Evolutionary conservation across 2,329 filamentous ascomycete genomes (phyloP).

Genomic region (Sclerotiophoma versabilis): DNA sequence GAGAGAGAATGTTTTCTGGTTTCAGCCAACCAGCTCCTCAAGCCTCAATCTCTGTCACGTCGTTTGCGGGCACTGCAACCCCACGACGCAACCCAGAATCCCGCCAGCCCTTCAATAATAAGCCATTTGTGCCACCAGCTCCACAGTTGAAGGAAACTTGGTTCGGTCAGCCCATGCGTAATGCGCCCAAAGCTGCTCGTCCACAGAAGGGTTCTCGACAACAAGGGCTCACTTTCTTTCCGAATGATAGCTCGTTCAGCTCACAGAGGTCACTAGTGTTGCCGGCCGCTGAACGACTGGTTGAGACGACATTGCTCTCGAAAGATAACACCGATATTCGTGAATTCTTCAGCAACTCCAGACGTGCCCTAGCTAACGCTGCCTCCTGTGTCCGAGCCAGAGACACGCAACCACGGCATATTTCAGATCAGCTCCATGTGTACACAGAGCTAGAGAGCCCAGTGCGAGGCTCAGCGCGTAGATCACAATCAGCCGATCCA

Average conservation of each 20-base stretch:
- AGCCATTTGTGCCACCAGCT: constrained; percentile 39
- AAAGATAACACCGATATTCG: constrained; percentile 37
- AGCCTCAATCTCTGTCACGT: not conserved
- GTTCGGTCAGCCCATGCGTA: constrained; percentile 29
- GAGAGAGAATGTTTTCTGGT: not conserved
- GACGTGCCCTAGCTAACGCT: not conserved
- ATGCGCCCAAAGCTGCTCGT: not conserved
- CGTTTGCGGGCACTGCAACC: not conserved
- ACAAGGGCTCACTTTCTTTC: not conserved
- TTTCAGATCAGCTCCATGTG: constrained; percentile 12
- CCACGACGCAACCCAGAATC: not conserved
- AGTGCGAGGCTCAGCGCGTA: not conserved
- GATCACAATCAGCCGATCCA: not conserved
- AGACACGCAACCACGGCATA: not conserved
- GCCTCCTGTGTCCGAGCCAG: not conserved
- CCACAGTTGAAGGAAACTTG: constrained; percentile 23
- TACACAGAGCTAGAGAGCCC: constrained; percentile 9
- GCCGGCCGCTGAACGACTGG: not conserved
- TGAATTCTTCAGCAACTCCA: constrained; percentile 25
- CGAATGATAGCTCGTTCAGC: not conserved
- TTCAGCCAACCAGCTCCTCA: not conserved
- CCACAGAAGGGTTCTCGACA: constrained; percentile 10
- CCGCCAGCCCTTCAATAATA: constrained; percentile 24
- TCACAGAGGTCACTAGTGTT: not conserved
- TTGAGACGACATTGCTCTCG: not conserved